phyloP scores from a whole-genome alignment of 495 filamentous ascomycete species.

The Tuber borchii region DNA sequence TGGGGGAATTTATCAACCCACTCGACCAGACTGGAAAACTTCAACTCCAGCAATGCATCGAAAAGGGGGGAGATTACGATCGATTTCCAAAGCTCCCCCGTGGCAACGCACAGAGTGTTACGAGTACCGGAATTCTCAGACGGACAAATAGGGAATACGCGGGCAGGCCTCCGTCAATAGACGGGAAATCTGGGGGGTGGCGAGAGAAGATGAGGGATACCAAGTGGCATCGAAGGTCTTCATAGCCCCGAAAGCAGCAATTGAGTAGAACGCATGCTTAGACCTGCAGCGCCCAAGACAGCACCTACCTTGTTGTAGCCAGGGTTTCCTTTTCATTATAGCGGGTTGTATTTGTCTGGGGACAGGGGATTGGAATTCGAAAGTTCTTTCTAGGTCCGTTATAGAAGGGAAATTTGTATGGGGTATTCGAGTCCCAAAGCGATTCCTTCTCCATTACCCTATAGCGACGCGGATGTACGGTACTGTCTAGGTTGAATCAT shows the following conservation, averaged over 20 bases:
- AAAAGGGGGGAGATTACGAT: not conserved
- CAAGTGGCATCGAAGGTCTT: not conserved
- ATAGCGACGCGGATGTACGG: no score
- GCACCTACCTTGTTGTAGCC: not conserved
- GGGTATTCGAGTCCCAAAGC: no score
- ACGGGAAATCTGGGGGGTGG: not conserved
- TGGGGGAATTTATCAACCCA: not conserved
- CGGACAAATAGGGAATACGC: not conserved
- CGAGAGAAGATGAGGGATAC: not conserved
- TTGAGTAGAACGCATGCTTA: not conserved
- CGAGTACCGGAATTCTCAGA: not conserved
- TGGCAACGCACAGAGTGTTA: not conserved
- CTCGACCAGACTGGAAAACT: not conserved
- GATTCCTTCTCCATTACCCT: no score
- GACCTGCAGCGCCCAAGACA: not conserved
- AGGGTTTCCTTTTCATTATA: no score
- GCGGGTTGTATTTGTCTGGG: no score
- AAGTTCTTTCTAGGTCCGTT: no score
- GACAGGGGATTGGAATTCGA: no score
- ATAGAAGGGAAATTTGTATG: no score
- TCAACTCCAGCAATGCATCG: not conserved
- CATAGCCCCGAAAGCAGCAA: not conserved
- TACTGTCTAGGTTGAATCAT: not conserved
- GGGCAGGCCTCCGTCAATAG: not conserved
- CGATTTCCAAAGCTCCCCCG: not conserved